Evolutionary conservation across 176 grass and related monocot genomes (phyloP).

Genomic region (Poa pratensis): DNA sequence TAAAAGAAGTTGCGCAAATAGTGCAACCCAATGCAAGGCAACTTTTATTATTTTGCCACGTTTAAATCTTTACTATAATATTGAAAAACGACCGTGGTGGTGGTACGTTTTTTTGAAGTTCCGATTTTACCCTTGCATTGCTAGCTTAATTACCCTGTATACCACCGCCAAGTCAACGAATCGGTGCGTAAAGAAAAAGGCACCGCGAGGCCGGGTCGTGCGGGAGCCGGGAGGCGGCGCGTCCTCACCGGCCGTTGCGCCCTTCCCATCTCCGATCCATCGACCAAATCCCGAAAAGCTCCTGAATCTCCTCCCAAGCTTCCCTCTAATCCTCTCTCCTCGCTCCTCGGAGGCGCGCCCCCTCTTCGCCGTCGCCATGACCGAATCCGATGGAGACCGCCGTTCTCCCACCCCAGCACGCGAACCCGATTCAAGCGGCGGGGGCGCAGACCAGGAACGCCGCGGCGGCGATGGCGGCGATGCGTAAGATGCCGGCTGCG

Average conservation of each 20-base stretch:
- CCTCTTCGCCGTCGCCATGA: background rate
- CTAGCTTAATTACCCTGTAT: too few species aligned
- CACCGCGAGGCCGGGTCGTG: too few species aligned
- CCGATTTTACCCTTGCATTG: too few species aligned
- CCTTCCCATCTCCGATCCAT: slow-evolving; percentile 13
- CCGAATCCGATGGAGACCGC: slow-evolving; percentile 36
- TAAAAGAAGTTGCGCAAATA: too few species aligned
- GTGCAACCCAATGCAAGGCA: too few species aligned
- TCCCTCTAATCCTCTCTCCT: background rate
- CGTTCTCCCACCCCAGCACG: slow-evolving; percentile 33
- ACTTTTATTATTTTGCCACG: too few species aligned
- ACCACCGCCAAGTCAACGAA: too few species aligned
- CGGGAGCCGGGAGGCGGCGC: too few species aligned
- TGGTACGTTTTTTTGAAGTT: too few species aligned
- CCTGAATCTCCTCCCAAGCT: background rate
- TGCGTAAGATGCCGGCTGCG: background rate
- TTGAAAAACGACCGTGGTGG: too few species aligned
- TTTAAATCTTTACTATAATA: too few species aligned
- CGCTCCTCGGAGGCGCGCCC: background rate
- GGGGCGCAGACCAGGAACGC: slow-evolving; percentile 8
- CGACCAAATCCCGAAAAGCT: background rate
- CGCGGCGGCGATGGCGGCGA: background rate
- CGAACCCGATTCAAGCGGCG: slow-evolving; percentile 6
- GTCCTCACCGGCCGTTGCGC: slow-evolving; percentile 25
- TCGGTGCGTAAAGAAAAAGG: too few species aligned